Base-by-base conservation (phyloP, 2,329 filamentous ascomycete species). In the Arthrobotrys conoides region DNA sequence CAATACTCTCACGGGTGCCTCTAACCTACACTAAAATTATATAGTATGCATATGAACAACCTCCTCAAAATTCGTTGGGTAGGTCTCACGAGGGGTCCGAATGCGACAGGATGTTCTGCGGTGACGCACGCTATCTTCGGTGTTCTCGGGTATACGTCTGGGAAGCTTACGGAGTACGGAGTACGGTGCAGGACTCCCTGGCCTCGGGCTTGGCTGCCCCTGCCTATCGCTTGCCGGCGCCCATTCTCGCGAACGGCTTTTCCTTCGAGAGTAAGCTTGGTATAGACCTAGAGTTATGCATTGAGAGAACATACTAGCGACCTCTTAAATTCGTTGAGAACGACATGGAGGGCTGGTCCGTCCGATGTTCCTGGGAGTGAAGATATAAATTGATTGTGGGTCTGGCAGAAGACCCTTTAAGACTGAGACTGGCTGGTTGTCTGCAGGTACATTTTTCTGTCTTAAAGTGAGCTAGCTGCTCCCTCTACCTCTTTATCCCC, bases 211-310 rank as follows among this genome's bases (percentile, higher is more conserved):
- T 71, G 67, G 67, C 67, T 64, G 44, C 18, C 57, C 48, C 24
- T 65, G 59, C 20, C 24, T 27, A 41, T 67, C 72, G 72, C 72
- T 67, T 41, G 51, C 22, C 67, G 72, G 72, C 64, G 64, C 48
- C 66, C 72, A 65, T 76, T 68, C 64, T 22, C 33, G 72, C 67
- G 72, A 67, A 27, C 24, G 22, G 38, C 44, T 9, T 18, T 38
- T 65, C 33, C n/a, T 27, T 9, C 57, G 22, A n/a, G 12, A 20
- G 38, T 33, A 36, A 38, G 64, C 64, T 24, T 51, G 64, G 8
- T 59, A 22, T 14, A 30, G 3, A 20, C 18, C n/a, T 16, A 18
- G 22, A 33, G n/a, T n/a, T 55, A 18, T 16, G 18, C 49, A 57
- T 36, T 36, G 33, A 5, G 33, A 36, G 33, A 36, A 27, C 14